phyloP scores from a whole-genome alignment of 306 rosid species.

The Gastrolobium villosum region DNA sequence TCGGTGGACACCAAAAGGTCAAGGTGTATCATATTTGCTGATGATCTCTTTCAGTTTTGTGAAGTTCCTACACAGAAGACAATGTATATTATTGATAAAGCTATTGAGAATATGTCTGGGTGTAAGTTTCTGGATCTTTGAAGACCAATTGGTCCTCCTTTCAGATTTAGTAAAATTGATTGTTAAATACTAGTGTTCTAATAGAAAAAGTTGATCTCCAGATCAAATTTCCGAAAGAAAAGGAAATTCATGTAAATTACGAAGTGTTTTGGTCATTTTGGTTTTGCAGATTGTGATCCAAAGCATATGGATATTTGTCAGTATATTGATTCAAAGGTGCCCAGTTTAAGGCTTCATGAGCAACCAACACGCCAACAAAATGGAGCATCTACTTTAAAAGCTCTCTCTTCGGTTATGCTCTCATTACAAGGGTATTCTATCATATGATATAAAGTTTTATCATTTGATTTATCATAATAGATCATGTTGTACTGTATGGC shows the following conservation, averaged over 20 bases:
- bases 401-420: slow-evolving; percentile 70
- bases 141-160: neutral
- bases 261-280: slow-evolving; percentile 45
- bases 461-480: slow-evolving; percentile 5
- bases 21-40: slow-evolving; percentile 63
- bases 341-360: slow-evolving; percentile 56
- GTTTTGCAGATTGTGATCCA: slow-evolving; percentile 65
- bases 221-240: neutral
- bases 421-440: slow-evolving; percentile 63
- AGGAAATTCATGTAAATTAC: neutral
- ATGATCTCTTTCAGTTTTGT: slow-evolving; percentile 75
- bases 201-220: neutral
- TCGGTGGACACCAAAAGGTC: slow-evolving; percentile 61
- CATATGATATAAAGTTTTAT: neutral
- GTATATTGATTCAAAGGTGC: slow-evolving; percentile 64
- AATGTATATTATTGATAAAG: slow-evolving; percentile 54
- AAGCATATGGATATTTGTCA: slow-evolving; percentile 64
- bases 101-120: slow-evolving; percentile 62
- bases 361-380: slow-evolving; percentile 51
- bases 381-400: slow-evolving; percentile 63
- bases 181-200: neutral
- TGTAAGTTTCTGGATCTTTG: slow-evolving; percentile 59
- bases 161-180: too few species aligned
- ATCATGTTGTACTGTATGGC: neutral
- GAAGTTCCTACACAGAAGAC: slow-evolving; percentile 62